phyloP scores from a whole-genome alignment of 176 grass and related monocot species.

The Cenchrus purpureus region DNA sequence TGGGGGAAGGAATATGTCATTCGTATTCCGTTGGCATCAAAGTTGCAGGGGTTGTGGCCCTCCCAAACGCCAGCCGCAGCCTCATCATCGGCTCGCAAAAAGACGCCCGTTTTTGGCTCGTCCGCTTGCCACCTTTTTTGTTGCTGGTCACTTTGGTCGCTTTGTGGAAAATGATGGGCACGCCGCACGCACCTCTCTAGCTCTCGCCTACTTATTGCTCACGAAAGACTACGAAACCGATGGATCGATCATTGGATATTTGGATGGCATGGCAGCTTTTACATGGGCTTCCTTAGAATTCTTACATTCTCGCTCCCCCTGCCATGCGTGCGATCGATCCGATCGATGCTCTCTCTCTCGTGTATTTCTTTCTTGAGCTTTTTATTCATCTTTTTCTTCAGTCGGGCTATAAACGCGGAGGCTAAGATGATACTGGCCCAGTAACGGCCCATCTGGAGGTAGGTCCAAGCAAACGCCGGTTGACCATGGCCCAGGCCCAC shows the following conservation, averaged over 20 bases:
- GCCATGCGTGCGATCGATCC: too few species aligned
- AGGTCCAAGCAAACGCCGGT: not conserved
- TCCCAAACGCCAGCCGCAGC: slow-evolving; percentile 32
- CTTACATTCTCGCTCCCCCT: too few species aligned
- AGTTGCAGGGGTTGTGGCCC: slow-evolving; percentile 26
- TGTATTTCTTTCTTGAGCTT: too few species aligned
- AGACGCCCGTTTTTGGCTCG: not conserved
- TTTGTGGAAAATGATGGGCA: slow-evolving; percentile 28
- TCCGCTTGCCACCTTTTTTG: not conserved
- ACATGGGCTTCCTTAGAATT: not conserved
- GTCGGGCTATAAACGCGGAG: not conserved
- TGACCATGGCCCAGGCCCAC: slow-evolving; percentile 1
- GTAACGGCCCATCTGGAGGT: not conserved
- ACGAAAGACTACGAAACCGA: not conserved
- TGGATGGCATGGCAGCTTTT: not conserved
- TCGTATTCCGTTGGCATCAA: slow-evolving; percentile 58
- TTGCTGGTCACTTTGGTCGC: not conserved
- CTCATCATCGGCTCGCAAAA: slow-evolving; percentile 3
- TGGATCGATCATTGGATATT: too few species aligned
- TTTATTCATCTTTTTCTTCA: not conserved
- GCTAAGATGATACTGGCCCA: not conserved
- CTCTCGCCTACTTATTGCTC: not conserved
- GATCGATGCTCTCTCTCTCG: too few species aligned
- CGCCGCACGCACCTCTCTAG: not conserved
- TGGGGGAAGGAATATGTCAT: slow-evolving; percentile 50